Evolutionary conservation across 208 protist genomes (phyloP).

Genomic region (Herpetomonas samuelpessoai): DNA sequence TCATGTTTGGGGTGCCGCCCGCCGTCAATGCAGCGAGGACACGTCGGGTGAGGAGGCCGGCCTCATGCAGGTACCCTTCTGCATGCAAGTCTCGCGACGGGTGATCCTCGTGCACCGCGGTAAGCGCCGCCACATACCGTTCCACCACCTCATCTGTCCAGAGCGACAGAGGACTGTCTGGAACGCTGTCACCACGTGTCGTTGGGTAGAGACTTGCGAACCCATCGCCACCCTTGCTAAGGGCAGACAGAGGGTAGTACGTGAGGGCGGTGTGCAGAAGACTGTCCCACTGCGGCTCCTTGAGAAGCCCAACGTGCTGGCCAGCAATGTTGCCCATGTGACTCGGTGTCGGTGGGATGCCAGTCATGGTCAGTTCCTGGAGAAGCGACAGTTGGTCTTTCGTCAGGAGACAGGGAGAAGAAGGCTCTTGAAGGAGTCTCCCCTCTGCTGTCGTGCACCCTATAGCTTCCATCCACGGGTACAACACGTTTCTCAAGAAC

Average conservation of each 20-base stretch:
- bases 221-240: neutral
- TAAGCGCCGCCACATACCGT: conserved; percentile 3
- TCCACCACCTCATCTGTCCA: conserved; percentile 7
- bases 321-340: neutral
- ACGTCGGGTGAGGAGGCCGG: conserved; percentile 12
- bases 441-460: too few relatives aligned
- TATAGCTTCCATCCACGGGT: too few relatives aligned
- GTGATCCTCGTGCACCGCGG: conserved; percentile 2
- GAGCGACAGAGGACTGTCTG: neutral
- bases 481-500: too few relatives aligned
- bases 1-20: too few relatives aligned
- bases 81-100: conserved; percentile 18
- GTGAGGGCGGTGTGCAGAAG: neutral
- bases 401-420: too few relatives aligned
- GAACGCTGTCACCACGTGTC: neutral
- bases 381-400: too few relatives aligned
- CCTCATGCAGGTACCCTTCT: conserved; percentile 19
- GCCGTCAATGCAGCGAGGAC: conserved; percentile 9
- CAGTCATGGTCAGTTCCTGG: too few relatives aligned
- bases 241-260: neutral
- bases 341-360: neutral
- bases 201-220: neutral
- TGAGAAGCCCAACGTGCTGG: neutral
- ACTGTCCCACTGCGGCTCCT: neutral
- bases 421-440: too few relatives aligned